These are phyloP conservation scores for Trichocladium antarcticum DNA, from an alignment of 495 filamentous ascomycete genomes.

Conservation along the genomic window DNA sequence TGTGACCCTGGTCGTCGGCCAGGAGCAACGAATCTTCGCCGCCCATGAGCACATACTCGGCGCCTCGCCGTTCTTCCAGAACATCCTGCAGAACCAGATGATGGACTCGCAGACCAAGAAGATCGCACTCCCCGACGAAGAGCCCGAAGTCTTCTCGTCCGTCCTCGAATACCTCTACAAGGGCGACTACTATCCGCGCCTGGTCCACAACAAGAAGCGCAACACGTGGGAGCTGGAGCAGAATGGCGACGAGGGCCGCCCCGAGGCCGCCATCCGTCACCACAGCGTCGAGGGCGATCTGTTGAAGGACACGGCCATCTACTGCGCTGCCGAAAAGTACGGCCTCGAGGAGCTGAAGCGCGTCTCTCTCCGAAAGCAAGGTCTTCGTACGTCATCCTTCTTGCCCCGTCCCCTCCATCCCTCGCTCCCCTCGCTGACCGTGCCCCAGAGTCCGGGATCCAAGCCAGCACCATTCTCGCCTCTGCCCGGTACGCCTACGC, in stretches of 20 bases:
- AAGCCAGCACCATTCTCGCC: constrained; percentile 70
- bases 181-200: constrained; percentile 77
- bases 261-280: constrained; percentile 61
- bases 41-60: constrained; percentile 79
- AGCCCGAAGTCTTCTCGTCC: constrained; percentile 81
- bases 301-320: constrained; percentile 81
- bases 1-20: constrained; percentile 68
- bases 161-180: constrained; percentile 87
- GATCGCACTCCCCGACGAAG: constrained; percentile 71
- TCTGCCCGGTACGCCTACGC: constrained; percentile 80
- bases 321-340: constrained; percentile 78
- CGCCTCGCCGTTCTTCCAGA: constrained; percentile 64
- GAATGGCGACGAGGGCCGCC: constrained; percentile 31
- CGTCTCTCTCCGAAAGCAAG: constrained; percentile 75
- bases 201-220: constrained; percentile 56
- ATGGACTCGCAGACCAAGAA: constrained; percentile 53
- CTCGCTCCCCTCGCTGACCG: not conserved
- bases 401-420: not conserved
- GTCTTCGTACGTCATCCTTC: constrained; percentile 50
- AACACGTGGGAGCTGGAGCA: constrained; percentile 65
- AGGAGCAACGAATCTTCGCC: constrained; percentile 72
- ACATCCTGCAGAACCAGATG: constrained; percentile 50
- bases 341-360: constrained; percentile 71
- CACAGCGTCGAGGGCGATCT: constrained; percentile 53
- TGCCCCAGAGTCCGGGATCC: constrained; percentile 57